These are phyloP conservation scores for Porphyridium purpureum DNA, from an alignment of 23 red algal genomes.

Conservation along the genomic window DNA sequence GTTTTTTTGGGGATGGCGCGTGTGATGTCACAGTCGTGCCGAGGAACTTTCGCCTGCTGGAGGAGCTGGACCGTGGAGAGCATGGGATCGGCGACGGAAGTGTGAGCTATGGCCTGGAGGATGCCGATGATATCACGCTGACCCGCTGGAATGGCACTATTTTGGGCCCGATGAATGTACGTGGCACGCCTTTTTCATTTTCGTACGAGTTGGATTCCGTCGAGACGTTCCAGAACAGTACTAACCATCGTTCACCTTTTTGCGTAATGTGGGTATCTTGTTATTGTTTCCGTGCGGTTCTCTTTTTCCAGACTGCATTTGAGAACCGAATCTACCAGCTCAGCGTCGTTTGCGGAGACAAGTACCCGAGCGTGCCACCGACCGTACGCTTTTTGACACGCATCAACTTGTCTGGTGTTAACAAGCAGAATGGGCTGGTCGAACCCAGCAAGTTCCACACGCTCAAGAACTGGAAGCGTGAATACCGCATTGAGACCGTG, in stretches of 20 bases:
- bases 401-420: conserved; percentile 77
- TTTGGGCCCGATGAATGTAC: conserved; percentile 93
- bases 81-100: conserved; percentile 89
- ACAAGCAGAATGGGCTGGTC: conserved; percentile 67
- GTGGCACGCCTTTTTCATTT: neutral
- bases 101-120: conserved; percentile 82
- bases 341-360: conserved; percentile 58
- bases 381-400: conserved; percentile 63
- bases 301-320: conserved; percentile 46
- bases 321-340: conserved; percentile 98
- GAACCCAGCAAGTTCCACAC: conserved; percentile 57
- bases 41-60: conserved; percentile 89
- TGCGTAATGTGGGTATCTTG: too few relatives aligned
- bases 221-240: too few relatives aligned
- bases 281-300: neutral
- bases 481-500: conserved; percentile 77
- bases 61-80: conserved; percentile 95
- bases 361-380: conserved; percentile 68
- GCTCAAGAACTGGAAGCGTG: conserved; percentile 64
- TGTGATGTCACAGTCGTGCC: too few relatives aligned
- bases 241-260: too few relatives aligned
- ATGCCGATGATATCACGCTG: conserved; percentile 94
- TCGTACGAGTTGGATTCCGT: too few relatives aligned
- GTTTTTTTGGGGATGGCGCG: neutral
- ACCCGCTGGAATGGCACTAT: conserved; percentile 98